Base-by-base conservation (phyloP, 495 filamentous ascomycete genomes). In the Penicillium bovifimosum region DNA sequence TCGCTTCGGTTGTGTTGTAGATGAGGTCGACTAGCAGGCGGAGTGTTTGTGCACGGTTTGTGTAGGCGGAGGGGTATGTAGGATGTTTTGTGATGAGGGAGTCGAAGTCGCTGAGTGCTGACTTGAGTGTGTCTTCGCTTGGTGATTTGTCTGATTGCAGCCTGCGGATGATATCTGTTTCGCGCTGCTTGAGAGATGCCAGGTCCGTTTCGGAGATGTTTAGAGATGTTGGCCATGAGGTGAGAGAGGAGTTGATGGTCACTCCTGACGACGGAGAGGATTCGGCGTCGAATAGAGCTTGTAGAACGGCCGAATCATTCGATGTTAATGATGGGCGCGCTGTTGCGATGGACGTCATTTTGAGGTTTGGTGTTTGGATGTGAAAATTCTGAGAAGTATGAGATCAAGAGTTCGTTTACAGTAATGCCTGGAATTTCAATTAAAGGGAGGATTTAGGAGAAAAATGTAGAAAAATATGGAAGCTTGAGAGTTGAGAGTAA, bases 261-360 rank as follows among this genome's bases (percentile, higher is more conserved):
- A 83, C 63, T 0, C 72, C 66, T 1, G 74, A 61, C 9, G 72
- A 72, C 1, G 86, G 81, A 17, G 85, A 80, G 28, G 82, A 77
- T 62, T 91, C 89, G 10, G 86, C 85, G 55, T 93, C 87, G 60
- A 87, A 90, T 65, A 95, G 85, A 47, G 87, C 85, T 58, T 84
- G 74, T 36, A 93, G 81, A 53, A 92, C 81, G 31, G 81, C 76
- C 53, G 82, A 66, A 68, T 95, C 90, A 60, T 86, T 86, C 24
- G 68, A 67, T 48, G 84, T 85, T 26, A 95, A 81, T 41, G 31
- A 74, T 63, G 64, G 75, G 49, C 60, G 62, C 18, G 65, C 56
- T 33, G 73, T 57, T 18, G 73, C 58, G 76, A 84, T 79, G 26
- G 58, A 69, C 42, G 61, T 49, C 62, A 67, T 66, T 16, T 47